phyloP scores from a whole-genome alignment of 257 asterid species.

The Solanum neorickii region DNA sequence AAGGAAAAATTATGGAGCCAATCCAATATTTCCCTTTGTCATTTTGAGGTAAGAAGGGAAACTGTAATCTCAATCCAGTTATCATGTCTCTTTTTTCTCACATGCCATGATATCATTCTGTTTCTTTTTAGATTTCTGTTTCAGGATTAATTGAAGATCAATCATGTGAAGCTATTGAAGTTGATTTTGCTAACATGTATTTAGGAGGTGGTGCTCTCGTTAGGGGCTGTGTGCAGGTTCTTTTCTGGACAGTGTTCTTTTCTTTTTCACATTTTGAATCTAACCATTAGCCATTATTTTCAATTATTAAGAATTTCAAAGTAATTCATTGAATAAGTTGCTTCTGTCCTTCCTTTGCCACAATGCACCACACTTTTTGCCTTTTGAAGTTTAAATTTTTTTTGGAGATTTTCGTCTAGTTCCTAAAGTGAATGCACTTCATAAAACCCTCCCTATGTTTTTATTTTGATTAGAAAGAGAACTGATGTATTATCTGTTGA shows the following conservation, averaged over 20 bases:
- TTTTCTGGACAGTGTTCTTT: neutral
- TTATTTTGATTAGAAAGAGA: neutral
- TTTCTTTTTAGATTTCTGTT: conserved; percentile 34
- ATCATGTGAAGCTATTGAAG: conserved; percentile 58
- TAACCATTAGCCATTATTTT: neutral
- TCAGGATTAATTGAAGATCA: conserved; percentile 83
- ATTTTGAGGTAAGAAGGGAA: conserved; percentile 42
- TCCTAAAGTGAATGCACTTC: neutral
- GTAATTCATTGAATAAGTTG: neutral
- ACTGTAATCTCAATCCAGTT: neutral
- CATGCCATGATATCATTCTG: neutral
- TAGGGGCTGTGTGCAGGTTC: conserved; percentile 71
- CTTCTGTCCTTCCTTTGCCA: neutral
- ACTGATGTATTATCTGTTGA: neutral
- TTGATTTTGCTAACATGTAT: conserved; percentile 82
- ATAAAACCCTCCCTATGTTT: neutral
- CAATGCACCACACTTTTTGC: neutral
- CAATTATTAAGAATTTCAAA: neutral
- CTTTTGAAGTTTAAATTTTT: neutral
- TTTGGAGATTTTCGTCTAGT: neutral
- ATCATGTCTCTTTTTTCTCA: neutral
- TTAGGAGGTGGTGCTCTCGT: conserved; percentile 88
- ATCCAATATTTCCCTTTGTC: conserved; percentile 51
- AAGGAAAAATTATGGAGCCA: conserved; percentile 51
- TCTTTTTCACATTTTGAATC: neutral